Percentiles rank a stretch among this genome's conserved stretches.
Evolutionary conservation across 345 rosid genomes (phyloP).

Genomic region (Hypericum perforatum): DNA sequence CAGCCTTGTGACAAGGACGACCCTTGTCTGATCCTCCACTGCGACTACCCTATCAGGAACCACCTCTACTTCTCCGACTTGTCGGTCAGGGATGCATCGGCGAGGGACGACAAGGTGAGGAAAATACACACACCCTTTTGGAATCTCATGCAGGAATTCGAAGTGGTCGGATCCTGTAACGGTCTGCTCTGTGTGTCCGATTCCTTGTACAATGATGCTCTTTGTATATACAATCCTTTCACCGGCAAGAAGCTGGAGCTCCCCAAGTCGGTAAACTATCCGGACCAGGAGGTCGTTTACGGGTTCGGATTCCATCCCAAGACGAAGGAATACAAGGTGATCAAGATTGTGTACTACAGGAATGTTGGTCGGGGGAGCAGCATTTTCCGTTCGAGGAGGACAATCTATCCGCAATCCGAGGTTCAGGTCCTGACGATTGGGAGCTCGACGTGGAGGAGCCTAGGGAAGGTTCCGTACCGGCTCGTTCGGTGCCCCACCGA

Average conservation of each 20-base stretch:
- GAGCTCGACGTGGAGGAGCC: slow-evolving; percentile 42
- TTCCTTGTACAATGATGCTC: slow-evolving; percentile 12
- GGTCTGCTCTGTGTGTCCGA: slow-evolving; percentile 36
- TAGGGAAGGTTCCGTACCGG: slow-evolving; percentile 55
- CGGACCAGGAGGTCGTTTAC: slow-evolving; percentile 21
- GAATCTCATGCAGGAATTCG: slow-evolving; percentile 25
- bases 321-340: slow-evolving; percentile 28
- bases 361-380: slow-evolving; percentile 3
- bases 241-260: slow-evolving; percentile 19
- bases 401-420: slow-evolving; percentile 18
- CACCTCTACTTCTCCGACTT: slow-evolving; percentile 31
- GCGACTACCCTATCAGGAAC: slow-evolving; percentile 30
- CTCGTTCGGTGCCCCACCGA: slow-evolving; percentile 49
- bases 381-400: slow-evolving; percentile 19
- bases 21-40: slow-evolving; percentile 35
- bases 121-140: slow-evolving; percentile 23
- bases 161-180: slow-evolving; percentile 37
- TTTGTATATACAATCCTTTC: slow-evolving; percentile 33
- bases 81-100: not conserved
- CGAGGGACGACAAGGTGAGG: slow-evolving; percentile 13
- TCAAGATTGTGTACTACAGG: slow-evolving; percentile 28
- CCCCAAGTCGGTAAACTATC: slow-evolving; percentile 19
- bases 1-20: slow-evolving; percentile 6
- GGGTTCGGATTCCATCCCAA: slow-evolving; percentile 34
- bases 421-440: slow-evolving; percentile 29